A percentile compares a stretch with the other conserved stretches of the same genome.
These are phyloP conservation scores for Fusarium nelsonii DNA, from an alignment of 2,329 filamentous ascomycete species.

Conservation along the genomic window DNA sequence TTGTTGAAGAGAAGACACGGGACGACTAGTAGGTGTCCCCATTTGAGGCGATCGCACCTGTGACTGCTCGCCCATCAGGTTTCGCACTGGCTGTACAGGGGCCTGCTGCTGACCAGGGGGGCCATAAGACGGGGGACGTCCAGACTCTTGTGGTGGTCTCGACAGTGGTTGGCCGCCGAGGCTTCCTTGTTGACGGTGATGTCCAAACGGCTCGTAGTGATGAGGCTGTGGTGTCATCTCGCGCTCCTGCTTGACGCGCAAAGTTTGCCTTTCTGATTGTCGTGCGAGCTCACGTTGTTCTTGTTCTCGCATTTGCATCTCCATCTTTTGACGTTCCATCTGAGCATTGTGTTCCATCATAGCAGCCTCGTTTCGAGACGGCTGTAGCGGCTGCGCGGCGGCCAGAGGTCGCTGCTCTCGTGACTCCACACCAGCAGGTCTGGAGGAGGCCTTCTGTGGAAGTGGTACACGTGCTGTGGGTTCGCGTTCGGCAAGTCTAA, in stretches of 20 bases:
- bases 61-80: conserved; percentile 56
- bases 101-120: conserved; percentile 52
- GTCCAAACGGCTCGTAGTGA: conserved; percentile 61
- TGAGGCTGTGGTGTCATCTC: conserved; percentile 57
- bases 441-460: conserved; percentile 55
- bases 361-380: conserved; percentile 51
- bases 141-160: conserved; percentile 59
- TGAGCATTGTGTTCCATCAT: conserved; percentile 49
- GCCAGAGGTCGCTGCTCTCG: conserved; percentile 53
- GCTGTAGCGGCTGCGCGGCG: conserved; percentile 53
- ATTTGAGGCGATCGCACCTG: conserved; percentile 56
- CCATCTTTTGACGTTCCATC: conserved; percentile 51
- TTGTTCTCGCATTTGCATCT: conserved; percentile 50
- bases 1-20: conserved; percentile 56
- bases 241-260: conserved; percentile 64
- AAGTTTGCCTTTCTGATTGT: conserved; percentile 49
- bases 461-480: conserved; percentile 56
- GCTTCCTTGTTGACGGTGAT: conserved; percentile 57
- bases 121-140: conserved; percentile 54
- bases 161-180: conserved; percentile 55
- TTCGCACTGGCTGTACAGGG: conserved; percentile 56
- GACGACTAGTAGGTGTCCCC: conserved; percentile 54
- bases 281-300: conserved; percentile 48
- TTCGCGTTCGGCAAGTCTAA: conserved; percentile 56
- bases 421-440: conserved; percentile 51